Base-by-base conservation (phyloP, 441 rosid genomes). In the Brassica hybrid region DNA sequence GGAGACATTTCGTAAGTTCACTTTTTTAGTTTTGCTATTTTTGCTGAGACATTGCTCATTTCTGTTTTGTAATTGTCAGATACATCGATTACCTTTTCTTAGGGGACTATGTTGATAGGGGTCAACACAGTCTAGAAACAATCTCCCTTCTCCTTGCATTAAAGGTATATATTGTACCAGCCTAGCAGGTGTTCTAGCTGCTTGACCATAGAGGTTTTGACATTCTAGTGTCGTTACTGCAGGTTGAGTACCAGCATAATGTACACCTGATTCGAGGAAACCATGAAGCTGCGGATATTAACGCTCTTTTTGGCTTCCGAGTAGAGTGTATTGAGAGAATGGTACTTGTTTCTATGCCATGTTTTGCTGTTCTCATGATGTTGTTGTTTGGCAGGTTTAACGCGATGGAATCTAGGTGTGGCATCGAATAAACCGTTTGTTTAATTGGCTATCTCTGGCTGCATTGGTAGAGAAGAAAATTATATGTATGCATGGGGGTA, bases 251-350 rank as follows among this genome's bases (percentile, higher is more conserved):
- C 88, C 93, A 92, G 61, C 80, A 85, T 71, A 93, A 93, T 74
- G 94, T 95, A 68, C 99, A 95, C 87, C 79, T 95, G 79, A 95
- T 95, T 82, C 96, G 99, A 56, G 99, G 99, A 72, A 95, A 95
- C 86, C 99, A 95, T 86, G 99, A 95, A 88, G 99, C 99, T 81
- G 99, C 98, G 38, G 99, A 95, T 82, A 95, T 95, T 52, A 95
- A 95, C 87, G 99, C 99, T 74, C 99, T 95, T 60, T 95, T 95
- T 88, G 99, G 99, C 73, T 95, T 95, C 84, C 88, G 97, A 72
- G 91, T 95, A 38, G 99, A 95, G 85, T 95, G 99, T 83, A 93
- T 95, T 73, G 99, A 95, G 84, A 97, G 99, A 74, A 88, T 95
- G 99, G 99, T 95, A 95, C n/a, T 41, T 41, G 48, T 41, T 41